Conservation (phyloP, 2,329 filamentous ascomycete species). For the Thielaviopsis ethacetica region DNA sequence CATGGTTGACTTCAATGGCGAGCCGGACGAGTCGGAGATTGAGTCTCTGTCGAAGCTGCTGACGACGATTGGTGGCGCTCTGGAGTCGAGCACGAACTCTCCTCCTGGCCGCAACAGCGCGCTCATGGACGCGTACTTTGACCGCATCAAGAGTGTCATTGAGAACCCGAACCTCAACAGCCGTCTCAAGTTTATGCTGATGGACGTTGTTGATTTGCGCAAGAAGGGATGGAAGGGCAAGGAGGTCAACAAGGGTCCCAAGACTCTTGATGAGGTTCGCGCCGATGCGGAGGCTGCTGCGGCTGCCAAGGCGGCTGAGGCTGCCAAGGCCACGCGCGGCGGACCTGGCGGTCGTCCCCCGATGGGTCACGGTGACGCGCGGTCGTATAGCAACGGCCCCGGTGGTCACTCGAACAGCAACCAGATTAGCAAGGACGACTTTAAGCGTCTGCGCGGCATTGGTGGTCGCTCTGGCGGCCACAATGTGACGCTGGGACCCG, state of each 20-base stretch:
- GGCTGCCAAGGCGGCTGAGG: conserved; percentile 52
- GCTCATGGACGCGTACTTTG: conserved; percentile 90
- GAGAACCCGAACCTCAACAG: conserved; percentile 68
- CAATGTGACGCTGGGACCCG: conserved; percentile 58
- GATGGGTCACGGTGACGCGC: conserved; percentile 71
- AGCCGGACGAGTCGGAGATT: conserved; percentile 89
- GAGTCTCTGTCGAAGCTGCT: conserved; percentile 91
- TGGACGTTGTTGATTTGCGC: conserved; percentile 83
- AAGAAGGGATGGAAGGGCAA: conserved; percentile 67
- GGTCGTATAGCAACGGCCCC: conserved; percentile 51
- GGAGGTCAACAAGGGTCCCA: conserved; percentile 83
- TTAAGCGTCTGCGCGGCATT: conserved; percentile 60
- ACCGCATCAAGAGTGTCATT: conserved; percentile 68
- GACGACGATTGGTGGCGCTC: conserved; percentile 74
- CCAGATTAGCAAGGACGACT: conserved; percentile 79
- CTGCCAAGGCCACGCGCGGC: conserved; percentile 42
- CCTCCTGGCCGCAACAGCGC: conserved; percentile 18
- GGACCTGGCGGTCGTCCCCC: conserved; percentile 45
- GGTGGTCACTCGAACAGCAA: conserved; percentile 60
- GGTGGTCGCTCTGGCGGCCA: conserved; percentile 39
- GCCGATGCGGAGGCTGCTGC: conserved; percentile 63
- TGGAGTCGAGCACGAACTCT: conserved; percentile 56
- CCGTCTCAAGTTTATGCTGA: conserved; percentile 87
- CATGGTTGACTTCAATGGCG: conserved; percentile 83
- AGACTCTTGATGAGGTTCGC: conserved; percentile 88